Base-by-base conservation (phyloP, 768 basidiomycete species). In the Exidia glandulosa region DNA sequence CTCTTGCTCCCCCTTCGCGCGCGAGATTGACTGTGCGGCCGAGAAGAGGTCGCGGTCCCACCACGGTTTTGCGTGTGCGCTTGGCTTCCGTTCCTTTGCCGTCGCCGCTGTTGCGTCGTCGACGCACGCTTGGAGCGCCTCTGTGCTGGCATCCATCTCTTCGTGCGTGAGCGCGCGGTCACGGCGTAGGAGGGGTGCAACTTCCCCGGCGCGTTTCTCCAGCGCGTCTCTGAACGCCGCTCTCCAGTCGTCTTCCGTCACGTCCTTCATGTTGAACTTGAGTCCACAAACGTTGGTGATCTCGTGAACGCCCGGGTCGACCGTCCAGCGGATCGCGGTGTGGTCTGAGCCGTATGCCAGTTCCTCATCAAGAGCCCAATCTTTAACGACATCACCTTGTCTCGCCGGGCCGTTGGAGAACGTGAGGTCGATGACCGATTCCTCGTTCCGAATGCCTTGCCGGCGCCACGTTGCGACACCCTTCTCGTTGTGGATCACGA, bases 271-370 rank as follows among this genome's bases (percentile, higher is more conserved):
- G 34, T 36, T 36, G 34, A 7, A 36, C 34, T 36, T 36, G 34
- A 36, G 34, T 16, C 34, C 34, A 36, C 34, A 36, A 7, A 36
- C 34, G 34, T 36, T 36, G 7, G 7, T 16, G 34, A 36, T 16
- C 34, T 36, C 34, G 7, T 16, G 34, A 7, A 36, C 34, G 16
- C 34, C 34, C 7, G 34, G 34, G 16, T 36, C 34, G 34, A 36
- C 16, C 16, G 34, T 36, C 34, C 34, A 36, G 34, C 34, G 34
- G 16, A 36, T 36, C 23, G 60, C 57, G 13, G 29, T 61, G 57
- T 61, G 60, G 60, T 61, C 60, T 13, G 60, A 61, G 45, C 33
- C 47, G 33, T 30, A 16, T 16, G 48, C 25, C 19, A 59, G 29
- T 19, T 9, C 7, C 29, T 10, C 7, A 16, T 59, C 41, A 1